Base-by-base conservation (phyloP, 148 eudicot species). In the Rhododendron kiyosumense region DNA sequence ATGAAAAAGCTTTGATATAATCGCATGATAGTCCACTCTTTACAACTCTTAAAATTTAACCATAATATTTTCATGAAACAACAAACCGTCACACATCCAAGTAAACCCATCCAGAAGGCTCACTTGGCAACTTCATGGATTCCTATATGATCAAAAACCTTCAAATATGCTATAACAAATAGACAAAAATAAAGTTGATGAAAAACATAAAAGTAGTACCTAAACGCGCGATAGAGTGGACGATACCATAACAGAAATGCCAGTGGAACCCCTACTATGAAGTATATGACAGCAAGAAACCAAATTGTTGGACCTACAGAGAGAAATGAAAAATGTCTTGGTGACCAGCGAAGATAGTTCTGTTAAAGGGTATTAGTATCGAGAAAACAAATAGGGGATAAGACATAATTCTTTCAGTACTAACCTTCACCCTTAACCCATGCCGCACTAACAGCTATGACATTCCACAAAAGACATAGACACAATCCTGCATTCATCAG, bases 181-280 rank as follows among this genome's bases (percentile, higher is more conserved):
- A 2, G 75, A 69, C 75, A 28, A 0, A 69, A 3, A 63, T 0
- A 26, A 26, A 67, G 28, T 26, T 67, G 74, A 32, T 14, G 76
- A 71, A 30, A 30, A 71, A 5, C 38, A 71, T 71, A 14, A 30
- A 71, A 28, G 8, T 32, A 85, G 59, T 92, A 97, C 99, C 96
- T 95, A 94, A 93, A 92, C 78, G 99, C 99, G 85, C 98, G 98
- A 87, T 97, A 95, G 9, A 95, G 92, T 34, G 99, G 96, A 85
- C 95, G 98, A 88, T 97, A 97, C 99, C 99, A 97, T 8, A 90
- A 81, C 41, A 91, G 89, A 87, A 91, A 95, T 65, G 95, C 94
- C 77, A 94, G 96, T 81, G 98, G 99, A 89, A 92, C 93, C 84
- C 98, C 98, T 34, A 92, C 75, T 84, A 97, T 84, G 79, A 95